Base-by-base conservation (phyloP, 106 monocot species). In the Dactylorhiza incarnata region DNA sequence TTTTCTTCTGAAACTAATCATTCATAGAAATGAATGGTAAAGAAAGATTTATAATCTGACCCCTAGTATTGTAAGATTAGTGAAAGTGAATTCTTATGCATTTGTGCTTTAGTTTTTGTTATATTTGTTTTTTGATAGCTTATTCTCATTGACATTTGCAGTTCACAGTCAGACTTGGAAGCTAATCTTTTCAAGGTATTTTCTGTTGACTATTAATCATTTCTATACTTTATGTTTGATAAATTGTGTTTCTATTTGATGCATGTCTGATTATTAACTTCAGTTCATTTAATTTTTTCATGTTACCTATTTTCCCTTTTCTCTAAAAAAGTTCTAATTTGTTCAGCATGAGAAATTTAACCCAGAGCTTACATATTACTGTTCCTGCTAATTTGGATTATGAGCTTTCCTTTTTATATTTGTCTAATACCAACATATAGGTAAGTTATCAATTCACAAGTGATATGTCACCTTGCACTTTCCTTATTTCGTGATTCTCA, bases 161-260 rank as follows among this genome's bases (percentile, higher is more conserved):
- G 99, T 76, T 99, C 99, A 78, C 99, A 99, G 77, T 78, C 84
- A 63, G 99, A 99, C 79, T 84, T 99, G 82, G 99, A 99, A 88
- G 89, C 88, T 45, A 99, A 99, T 83, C 79, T 99, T 54, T 99
- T 99, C 71, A 99, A 99, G 91, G 99, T 99, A 84, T 74, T 52
- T 49, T 72, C 22, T 10, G 15, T 49, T 5, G 45, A 14, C 25
- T 26, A 63, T 63, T 25, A 25, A 25, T 29, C 29, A 4, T 29
- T 11, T 3, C 23, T 65, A 25, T 4, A 29, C 12, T 20, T 65
- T 65, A 63, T 25, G 65, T 29, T 65, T 65, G 65, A 65, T 65
- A 29, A 62, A 65, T 65, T 29, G 2, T 65, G 12, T 13, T 65
- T 65, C 29, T 65, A 12, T 29, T 65, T 65, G 24, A 7, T 12